Conservation (phyloP, 164 flowering plant species). For the Vitis labrusca region DNA sequence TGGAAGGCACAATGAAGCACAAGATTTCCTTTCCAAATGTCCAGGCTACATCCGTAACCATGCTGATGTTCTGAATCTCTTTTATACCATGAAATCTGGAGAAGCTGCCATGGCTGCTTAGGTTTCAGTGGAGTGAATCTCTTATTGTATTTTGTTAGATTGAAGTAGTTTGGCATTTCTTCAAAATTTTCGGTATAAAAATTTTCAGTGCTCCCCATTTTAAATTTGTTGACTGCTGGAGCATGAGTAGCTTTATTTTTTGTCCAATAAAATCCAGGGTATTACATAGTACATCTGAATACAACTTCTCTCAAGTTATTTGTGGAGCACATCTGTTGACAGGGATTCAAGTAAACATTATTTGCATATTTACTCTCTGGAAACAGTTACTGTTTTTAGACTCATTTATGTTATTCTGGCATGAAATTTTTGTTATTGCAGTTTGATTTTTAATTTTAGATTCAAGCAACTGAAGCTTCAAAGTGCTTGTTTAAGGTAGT, state of each 20-base stretch:
- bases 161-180: conserved; percentile 3
- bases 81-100: conserved; percentile 37
- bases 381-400: too few species aligned
- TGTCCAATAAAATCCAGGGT: conserved; percentile 8
- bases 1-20: conserved; percentile 62
- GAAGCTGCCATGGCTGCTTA: conserved; percentile 34
- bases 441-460: too few species aligned
- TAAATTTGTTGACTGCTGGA: background rate
- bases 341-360: too few species aligned
- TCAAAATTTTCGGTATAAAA: conserved; percentile 11
- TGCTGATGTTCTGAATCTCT: conserved; percentile 78
- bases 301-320: too few species aligned
- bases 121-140: conserved; percentile 15
- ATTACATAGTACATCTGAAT: background rate
- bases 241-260: conserved; percentile 2
- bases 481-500: too few species aligned
- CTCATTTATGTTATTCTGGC: too few species aligned
- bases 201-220: background rate
- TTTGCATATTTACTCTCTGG: too few species aligned
- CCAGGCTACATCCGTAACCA: conserved; percentile 60
- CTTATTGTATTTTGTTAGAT: conserved; percentile 11
- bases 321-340: too few species aligned
- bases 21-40: conserved; percentile 57
- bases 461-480: too few species aligned
- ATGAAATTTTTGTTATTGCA: too few species aligned